These are phyloP conservation scores for Phialocephala sp. DNA, from an alignment of 2,329 filamentous ascomycete species.

Conservation along the genomic window DNA sequence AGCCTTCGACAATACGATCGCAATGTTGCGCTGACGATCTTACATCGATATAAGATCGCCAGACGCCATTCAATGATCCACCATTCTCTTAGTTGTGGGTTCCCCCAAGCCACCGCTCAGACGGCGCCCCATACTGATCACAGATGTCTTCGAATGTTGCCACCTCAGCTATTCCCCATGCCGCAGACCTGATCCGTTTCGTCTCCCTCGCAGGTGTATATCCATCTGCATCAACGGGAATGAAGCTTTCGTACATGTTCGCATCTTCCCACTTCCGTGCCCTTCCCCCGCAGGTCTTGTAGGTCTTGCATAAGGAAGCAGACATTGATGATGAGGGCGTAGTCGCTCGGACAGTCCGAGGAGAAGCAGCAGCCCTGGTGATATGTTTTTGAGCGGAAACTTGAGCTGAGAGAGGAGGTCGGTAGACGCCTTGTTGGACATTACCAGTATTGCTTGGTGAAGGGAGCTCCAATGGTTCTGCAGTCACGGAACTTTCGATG, in stretches of 20 bases:
- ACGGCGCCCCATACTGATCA: background rate
- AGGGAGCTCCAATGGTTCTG: too few species aligned
- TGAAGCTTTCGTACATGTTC: background rate
- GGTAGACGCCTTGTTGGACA: too few species aligned
- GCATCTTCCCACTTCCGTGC: background rate
- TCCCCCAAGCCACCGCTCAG: background rate
- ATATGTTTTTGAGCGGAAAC: too few species aligned
- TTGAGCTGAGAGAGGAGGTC: background rate
- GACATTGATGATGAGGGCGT: too few species aligned
- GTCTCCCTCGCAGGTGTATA: background rate
- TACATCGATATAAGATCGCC: background rate
- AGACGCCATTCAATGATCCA: background rate
- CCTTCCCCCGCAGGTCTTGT: background rate
- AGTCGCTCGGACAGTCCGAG: too few species aligned
- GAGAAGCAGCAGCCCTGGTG: too few species aligned
- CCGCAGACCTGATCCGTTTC: background rate
- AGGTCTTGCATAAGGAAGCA: too few species aligned
- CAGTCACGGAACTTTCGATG: too few species aligned
- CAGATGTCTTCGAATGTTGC: background rate
- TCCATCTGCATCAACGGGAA: background rate
- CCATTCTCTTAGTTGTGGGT: background rate
- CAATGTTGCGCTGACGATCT: too few species aligned
- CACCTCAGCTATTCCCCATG: background rate
- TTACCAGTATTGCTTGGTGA: too few species aligned
- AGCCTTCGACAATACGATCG: background rate